phyloP scores from a whole-genome alignment of 169 alveolate genomes.

The Besnoitia besnoiti region DNA sequence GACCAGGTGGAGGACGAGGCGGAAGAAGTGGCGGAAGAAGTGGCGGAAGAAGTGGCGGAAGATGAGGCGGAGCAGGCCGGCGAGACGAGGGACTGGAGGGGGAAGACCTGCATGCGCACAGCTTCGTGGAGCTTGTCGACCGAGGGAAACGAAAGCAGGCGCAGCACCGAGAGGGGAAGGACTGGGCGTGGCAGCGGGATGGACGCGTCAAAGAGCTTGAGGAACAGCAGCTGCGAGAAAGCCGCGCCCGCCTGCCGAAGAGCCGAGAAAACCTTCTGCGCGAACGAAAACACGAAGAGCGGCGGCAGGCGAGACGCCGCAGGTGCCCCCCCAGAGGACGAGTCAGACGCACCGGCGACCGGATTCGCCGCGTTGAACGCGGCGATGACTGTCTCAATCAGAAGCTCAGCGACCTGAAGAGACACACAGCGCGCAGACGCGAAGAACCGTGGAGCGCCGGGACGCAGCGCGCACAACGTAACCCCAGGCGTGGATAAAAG shows the following conservation, averaged over 20 bases:
- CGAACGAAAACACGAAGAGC: constrained; percentile 1
- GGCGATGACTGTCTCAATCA: neutral
- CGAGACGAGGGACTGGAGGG: neutral
- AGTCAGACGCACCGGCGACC: neutral
- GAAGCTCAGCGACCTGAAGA: neutral
- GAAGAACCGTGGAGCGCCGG: neutral
- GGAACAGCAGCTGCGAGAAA: neutral
- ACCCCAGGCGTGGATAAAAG: neutral
- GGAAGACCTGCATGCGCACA: neutral
- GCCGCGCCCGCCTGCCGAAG: neutral
- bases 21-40: too few relatives aligned
- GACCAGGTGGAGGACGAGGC: too few relatives aligned
- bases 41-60: too few relatives aligned
- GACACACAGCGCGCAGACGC: neutral
- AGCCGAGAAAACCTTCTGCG: constrained; percentile 4
- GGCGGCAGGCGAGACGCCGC: neutral
- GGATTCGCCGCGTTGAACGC: neutral
- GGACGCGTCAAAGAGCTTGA: constrained; percentile 11
- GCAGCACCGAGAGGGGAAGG: neutral
- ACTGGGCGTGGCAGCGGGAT: neutral
- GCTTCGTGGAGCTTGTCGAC: constrained; percentile 14
- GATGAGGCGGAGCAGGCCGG: too few relatives aligned
- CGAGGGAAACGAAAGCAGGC: constrained; percentile 6
- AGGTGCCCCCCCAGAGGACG: neutral
- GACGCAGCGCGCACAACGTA: neutral